Conservation (phyloP, 208 protist genomes). For the Wallacemonas rigidus region DNA sequence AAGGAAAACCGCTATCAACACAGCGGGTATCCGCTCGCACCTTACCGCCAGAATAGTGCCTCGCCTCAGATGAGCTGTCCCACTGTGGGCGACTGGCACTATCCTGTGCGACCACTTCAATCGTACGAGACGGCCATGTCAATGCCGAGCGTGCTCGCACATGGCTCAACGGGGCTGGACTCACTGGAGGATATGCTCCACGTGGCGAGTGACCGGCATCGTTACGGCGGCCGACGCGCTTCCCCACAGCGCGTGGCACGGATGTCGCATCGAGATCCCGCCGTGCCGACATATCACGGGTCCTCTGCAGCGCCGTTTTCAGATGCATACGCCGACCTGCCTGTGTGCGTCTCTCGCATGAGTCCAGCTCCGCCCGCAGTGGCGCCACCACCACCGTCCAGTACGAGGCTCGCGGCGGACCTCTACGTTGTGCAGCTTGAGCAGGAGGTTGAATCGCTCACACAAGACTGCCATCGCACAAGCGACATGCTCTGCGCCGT, state of each 20-base stretch:
- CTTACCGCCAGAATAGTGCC: background rate
- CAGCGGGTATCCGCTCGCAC: background rate
- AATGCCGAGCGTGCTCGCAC: background rate
- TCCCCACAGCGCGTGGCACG: slow-evolving; percentile 1
- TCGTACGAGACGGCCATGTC: background rate
- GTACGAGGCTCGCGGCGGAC: slow-evolving; percentile 20
- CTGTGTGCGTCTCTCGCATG: background rate
- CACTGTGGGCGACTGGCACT: no score
- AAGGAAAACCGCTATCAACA: slow-evolving; percentile 1
- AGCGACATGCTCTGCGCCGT: slow-evolving; percentile 5
- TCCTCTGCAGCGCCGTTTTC: no score
- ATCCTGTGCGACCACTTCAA: background rate
- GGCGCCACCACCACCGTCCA: background rate
- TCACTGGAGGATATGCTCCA: slow-evolving; percentile 18
- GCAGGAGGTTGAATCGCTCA: slow-evolving; percentile 35
- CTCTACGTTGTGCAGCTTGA: slow-evolving; percentile 34
- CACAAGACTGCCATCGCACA: slow-evolving; percentile 21
- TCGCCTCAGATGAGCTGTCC: background rate
- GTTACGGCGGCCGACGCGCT: background rate
- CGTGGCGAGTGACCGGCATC: slow-evolving; percentile 5
- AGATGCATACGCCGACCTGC: no score
- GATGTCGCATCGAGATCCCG: background rate
- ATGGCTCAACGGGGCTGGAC: background rate
- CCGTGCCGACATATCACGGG: no score
- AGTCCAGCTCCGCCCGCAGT: background rate